Evolutionary conservation across 169 alveolate genomes (phyloP).

Genomic region (Neospora caninum): DNA sequence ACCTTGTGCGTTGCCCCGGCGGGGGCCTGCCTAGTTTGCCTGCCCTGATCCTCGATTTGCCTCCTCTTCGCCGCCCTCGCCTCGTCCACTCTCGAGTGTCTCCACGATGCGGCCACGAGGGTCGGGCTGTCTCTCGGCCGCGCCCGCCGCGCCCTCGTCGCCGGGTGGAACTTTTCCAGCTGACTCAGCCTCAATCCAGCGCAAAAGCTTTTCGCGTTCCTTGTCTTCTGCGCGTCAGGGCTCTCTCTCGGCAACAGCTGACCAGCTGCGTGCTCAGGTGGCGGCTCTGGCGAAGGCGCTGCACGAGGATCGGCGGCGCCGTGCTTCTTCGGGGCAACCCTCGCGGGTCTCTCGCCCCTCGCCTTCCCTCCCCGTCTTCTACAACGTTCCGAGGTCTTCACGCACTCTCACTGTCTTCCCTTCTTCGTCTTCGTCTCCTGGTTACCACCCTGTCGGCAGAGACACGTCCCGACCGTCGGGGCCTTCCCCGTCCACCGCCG

Average conservation of each 20-base stretch:
- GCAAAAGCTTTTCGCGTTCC: not conserved
- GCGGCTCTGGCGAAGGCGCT: slow-evolving; percentile 1
- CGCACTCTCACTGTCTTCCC: not conserved
- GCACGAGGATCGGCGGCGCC: not conserved
- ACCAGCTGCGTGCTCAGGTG: not conserved
- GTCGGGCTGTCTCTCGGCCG: too few relatives aligned
- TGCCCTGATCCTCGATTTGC: too few relatives aligned
- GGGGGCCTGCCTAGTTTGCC: too few relatives aligned
- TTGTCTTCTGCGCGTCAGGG: not conserved
- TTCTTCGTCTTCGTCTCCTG: not conserved
- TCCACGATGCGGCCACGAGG: too few relatives aligned
- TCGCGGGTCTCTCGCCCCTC: not conserved
- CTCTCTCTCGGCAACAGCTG: not conserved
- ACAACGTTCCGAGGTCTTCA: not conserved
- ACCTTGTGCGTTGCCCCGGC: too few relatives aligned
- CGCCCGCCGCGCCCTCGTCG: too few relatives aligned
- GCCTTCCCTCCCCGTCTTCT: not conserved
- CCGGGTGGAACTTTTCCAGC: too few relatives aligned
- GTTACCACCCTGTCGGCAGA: not conserved
- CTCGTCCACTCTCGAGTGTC: too few relatives aligned
- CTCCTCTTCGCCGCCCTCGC: too few relatives aligned
- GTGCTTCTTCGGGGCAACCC: not conserved
- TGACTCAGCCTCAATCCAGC: too few relatives aligned
- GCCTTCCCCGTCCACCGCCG: too few relatives aligned
- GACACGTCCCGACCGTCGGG: not conserved